Percentiles rank a stretch among this genome's conserved stretches.
Conservation (phyloP, 169 alveolate genomes). For the Eimeria acervulina region DNA sequence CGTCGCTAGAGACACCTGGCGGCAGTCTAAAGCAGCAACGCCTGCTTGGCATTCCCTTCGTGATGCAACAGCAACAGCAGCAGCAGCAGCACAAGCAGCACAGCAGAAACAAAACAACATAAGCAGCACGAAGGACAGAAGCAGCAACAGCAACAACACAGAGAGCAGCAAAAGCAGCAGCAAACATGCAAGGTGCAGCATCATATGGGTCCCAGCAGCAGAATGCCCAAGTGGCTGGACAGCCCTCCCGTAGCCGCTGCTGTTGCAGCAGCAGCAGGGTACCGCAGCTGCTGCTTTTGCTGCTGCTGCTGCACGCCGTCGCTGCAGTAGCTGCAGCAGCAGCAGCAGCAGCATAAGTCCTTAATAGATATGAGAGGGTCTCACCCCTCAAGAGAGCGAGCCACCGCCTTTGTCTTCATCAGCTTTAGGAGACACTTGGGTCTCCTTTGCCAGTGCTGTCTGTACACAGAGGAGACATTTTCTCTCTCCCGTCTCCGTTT, state of each 20-base stretch:
- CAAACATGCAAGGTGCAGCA: background rate
- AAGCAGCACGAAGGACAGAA: background rate
- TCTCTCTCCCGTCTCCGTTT: background rate
- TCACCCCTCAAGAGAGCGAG: background rate
- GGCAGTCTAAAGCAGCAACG: conserved; percentile 17
- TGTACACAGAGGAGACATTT: background rate
- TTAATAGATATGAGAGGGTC: background rate
- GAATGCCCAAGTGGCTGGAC: background rate
- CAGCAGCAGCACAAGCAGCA: background rate
- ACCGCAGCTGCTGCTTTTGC: background rate
- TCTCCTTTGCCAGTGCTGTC: background rate
- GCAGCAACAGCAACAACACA: background rate
- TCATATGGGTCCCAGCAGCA: background rate
- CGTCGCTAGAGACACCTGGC: conserved; percentile 44
- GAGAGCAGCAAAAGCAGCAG: background rate
- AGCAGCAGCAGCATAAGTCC: background rate
- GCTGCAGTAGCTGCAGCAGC: background rate
- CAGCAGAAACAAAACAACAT: too few species aligned
- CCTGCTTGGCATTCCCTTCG: conserved; percentile 26
- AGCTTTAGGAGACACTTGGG: background rate
- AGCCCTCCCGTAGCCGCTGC: background rate
- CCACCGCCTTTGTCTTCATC: background rate
- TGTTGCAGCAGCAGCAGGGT: background rate
- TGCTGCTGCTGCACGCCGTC: background rate
- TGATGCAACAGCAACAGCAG: background rate